A percentile compares a stretch with the other conserved stretches of the same genome.
phyloP scores from a whole-genome alignment of 257 asterid genomes.

The Solanum gracilifrons region DNA sequence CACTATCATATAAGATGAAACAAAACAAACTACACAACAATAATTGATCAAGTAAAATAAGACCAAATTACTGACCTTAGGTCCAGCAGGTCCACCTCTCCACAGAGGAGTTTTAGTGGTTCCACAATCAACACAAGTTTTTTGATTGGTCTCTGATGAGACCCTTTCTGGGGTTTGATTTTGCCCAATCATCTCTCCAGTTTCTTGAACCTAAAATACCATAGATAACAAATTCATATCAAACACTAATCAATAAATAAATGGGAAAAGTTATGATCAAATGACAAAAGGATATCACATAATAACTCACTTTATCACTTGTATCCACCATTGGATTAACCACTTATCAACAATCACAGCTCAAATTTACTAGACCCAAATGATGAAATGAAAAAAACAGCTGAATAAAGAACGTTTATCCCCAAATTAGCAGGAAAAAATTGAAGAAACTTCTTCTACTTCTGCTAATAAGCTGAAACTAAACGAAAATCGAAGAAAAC shows the following conservation, averaged over 20 bases:
- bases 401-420: background rate
- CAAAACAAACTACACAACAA: background rate
- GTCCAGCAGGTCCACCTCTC: conserved; percentile 99
- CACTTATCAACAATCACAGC: background rate
- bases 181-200: conserved; percentile 51
- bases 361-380: background rate
- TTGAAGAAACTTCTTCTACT: background rate
- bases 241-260: background rate
- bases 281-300: background rate
- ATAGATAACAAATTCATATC: background rate
- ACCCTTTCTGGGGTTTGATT: conserved; percentile 42
- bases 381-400: background rate
- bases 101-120: conserved; percentile 94
- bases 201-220: conserved; percentile 41
- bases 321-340: conserved; percentile 42
- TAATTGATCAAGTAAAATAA: background rate
- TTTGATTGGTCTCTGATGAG: conserved; percentile 35
- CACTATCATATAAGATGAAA: background rate
- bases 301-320: conserved; percentile 76
- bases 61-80: conserved; percentile 44
- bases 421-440: background rate
- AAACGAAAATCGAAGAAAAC: background rate
- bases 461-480: background rate
- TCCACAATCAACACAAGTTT: conserved; percentile 90
- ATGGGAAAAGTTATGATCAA: background rate